These are phyloP conservation scores for Wickerhamomyces sp. DNA, from an alignment of 1,139 yeast genomes.

Conservation along the genomic window DNA sequence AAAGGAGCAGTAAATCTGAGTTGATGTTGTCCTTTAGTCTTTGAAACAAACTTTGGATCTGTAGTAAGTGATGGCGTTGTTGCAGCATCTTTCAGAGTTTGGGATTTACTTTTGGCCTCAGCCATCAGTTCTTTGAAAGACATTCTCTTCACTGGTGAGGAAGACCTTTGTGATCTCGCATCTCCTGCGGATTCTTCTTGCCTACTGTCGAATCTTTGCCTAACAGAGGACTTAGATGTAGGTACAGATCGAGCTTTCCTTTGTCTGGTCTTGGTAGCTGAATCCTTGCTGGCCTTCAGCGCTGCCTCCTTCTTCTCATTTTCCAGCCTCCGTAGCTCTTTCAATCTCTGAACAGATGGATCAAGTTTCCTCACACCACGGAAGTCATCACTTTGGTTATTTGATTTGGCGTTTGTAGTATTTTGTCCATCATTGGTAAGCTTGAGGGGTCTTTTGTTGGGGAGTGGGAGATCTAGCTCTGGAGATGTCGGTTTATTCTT, in stretches of 20 bases:
- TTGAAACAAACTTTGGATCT: constrained; percentile 2
- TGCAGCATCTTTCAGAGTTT: constrained; percentile 10
- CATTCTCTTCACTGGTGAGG: constrained; percentile 39
- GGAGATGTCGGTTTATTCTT: constrained; percentile 13
- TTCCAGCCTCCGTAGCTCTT: constrained; percentile 60
- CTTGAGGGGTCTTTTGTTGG: constrained; percentile 1
- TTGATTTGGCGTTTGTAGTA: neutral
- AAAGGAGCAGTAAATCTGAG: constrained; percentile 1
- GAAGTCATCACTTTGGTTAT: too few relatives aligned
- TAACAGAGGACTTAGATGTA: constrained; percentile 2
- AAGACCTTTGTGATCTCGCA: constrained; percentile 2
- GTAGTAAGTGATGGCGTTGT: constrained; percentile 5
- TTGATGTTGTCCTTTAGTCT: constrained; percentile 5
- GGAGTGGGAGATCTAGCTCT: neutral
- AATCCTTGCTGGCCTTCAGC: constrained; percentile 3
- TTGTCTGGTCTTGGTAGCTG: constrained; percentile 13
- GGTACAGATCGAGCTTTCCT: constrained; percentile 7
- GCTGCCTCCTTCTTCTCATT: constrained; percentile 37
- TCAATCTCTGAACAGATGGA: constrained; percentile 47
- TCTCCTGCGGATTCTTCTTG: constrained; percentile 6
- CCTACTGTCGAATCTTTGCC: constrained; percentile 2
- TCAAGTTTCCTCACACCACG: constrained; percentile 26
- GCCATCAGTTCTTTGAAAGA: constrained; percentile 66
- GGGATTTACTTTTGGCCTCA: constrained; percentile 46
- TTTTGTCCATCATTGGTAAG: neutral